Conservation (phyloP, 164 flowering plant species). For the Chimonanthus salicifolius region DNA sequence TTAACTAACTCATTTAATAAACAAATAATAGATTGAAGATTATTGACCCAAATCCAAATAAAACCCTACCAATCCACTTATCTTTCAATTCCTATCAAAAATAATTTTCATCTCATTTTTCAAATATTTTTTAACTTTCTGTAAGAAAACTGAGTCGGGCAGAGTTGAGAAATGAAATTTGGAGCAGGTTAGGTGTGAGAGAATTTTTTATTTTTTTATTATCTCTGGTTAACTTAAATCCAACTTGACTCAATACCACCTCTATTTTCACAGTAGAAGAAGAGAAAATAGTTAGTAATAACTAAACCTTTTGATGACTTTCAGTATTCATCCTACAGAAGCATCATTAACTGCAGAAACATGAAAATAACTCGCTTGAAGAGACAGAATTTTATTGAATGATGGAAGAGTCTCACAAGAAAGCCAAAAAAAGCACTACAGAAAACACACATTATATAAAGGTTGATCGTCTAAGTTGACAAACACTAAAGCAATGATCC, state of each 20-base stretch:
- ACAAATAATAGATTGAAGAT: too few relatives aligned
- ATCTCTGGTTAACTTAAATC: not conserved
- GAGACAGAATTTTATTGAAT: not conserved
- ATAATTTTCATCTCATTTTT: too few relatives aligned
- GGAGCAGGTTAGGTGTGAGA: not conserved
- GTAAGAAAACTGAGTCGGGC: too few relatives aligned
- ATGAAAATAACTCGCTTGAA: not conserved
- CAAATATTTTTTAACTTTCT: too few relatives aligned
- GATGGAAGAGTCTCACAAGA: not conserved
- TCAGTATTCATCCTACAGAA: too few relatives aligned
- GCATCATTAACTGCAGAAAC: not conserved
- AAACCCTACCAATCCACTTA: too few relatives aligned
- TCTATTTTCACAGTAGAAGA: not conserved
- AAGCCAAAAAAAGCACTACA: not conserved
- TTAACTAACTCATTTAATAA: too few relatives aligned
- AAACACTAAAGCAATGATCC: not conserved
- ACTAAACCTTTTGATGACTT: too few relatives aligned
- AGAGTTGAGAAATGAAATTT: too few relatives aligned
- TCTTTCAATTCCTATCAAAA: too few relatives aligned
- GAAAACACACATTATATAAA: not conserved
- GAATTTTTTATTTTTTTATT: too few relatives aligned
- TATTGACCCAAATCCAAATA: too few relatives aligned
- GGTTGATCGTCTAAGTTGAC: not conserved
- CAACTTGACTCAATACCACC: not conserved
- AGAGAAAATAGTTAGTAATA: not conserved